Conservation (phyloP, 768 basidiomycete genomes). For the Hysterangium stoloniferum region DNA sequence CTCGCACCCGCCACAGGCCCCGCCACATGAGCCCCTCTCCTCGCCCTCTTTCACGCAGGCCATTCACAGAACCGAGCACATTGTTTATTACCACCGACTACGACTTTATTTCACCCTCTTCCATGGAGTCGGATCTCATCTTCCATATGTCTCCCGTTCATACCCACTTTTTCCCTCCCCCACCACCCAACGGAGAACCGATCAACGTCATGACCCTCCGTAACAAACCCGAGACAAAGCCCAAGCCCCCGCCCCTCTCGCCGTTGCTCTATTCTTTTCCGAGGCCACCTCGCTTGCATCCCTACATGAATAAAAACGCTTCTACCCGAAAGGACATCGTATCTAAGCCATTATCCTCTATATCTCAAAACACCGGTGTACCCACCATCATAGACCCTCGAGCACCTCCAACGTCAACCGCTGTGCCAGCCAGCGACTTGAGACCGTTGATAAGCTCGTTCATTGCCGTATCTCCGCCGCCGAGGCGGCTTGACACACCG, state of each 20-base stretch:
- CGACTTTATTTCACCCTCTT: conserved; percentile 1
- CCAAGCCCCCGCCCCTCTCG: not conserved
- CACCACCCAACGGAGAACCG: not conserved
- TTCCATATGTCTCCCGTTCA: conserved; percentile 5
- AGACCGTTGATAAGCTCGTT: too few relatives aligned
- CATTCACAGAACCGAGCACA: not conserved
- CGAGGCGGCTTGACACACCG: too few relatives aligned
- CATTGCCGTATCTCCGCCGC: too few relatives aligned
- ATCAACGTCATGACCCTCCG: conserved; percentile 3
- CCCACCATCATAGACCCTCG: not conserved
- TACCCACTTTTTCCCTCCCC: not conserved
- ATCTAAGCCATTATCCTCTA: conserved; percentile 4
- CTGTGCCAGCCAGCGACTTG: too few relatives aligned
- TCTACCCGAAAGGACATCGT: not conserved
- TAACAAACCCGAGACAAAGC: not conserved
- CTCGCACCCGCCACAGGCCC: not conserved
- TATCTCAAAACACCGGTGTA: not conserved
- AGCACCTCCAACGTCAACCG: not conserved
- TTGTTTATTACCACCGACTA: conserved; percentile 3
- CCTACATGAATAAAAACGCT: not conserved
- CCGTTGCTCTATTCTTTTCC: conserved; percentile 6
- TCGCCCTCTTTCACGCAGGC: not conserved
- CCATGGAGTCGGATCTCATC: conserved; percentile 1
- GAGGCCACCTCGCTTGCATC: not conserved
- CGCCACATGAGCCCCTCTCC: conserved; percentile 6